A percentile compares a stretch with the other conserved stretches of the same genome.
phyloP scores from a whole-genome alignment of 306 rosid genomes.

The Spatholobus suberectus region DNA sequence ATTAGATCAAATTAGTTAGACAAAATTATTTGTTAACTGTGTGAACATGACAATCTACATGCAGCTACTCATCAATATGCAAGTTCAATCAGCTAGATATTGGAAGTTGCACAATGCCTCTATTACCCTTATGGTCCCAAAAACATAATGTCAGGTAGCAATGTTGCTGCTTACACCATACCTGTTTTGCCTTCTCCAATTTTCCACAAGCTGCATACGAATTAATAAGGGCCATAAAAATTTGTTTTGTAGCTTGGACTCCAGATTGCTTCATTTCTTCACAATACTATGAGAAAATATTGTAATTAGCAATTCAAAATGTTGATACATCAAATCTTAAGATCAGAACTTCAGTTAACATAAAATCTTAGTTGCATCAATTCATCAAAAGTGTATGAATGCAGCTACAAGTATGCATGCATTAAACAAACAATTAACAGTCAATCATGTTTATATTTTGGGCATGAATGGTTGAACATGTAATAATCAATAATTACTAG shows the following conservation, averaged over 20 bases:
- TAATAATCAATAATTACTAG: not conserved
- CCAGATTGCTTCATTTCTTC: slow-evolving; percentile 61
- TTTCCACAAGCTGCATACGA: slow-evolving; percentile 80
- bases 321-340: slow-evolving; percentile 24
- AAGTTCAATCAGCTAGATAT: slow-evolving; percentile 22
- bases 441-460: slow-evolving; percentile 12
- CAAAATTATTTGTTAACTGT: not conserved
- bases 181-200: slow-evolving; percentile 91
- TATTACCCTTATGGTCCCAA: not conserved
- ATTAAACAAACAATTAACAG: slow-evolving; percentile 14
- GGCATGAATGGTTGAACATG: not conserved
- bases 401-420: slow-evolving; percentile 12
- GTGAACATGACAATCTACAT: slow-evolving; percentile 19
- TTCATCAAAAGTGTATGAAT: slow-evolving; percentile 7
- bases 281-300: slow-evolving; percentile 62
- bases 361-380: slow-evolving; percentile 16
- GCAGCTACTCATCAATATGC: slow-evolving; percentile 1
- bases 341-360: slow-evolving; percentile 17
- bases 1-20: not conserved
- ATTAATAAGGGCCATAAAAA: slow-evolving; percentile 75
- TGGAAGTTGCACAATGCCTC: slow-evolving; percentile 17
- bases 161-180: slow-evolving; percentile 39
- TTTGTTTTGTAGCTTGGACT: slow-evolving; percentile 51
- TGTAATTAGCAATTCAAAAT: slow-evolving; percentile 45
- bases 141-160: not conserved